These are phyloP conservation scores for Ajuga chamaepitys DNA, from an alignment of 257 asterid species.

Conservation along the genomic window DNA sequence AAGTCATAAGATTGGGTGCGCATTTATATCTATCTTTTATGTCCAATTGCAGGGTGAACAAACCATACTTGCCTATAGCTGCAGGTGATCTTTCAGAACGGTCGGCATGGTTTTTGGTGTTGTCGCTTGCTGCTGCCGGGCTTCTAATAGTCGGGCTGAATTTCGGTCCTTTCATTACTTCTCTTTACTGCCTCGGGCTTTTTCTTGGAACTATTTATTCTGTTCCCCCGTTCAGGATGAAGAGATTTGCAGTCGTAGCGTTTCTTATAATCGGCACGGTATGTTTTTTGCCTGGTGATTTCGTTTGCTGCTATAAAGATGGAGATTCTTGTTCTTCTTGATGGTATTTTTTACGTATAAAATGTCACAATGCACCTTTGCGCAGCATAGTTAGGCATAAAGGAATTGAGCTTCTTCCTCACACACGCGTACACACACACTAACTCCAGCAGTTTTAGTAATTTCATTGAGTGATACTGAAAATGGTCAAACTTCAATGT, in stretches of 20 bases:
- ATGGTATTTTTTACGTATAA: neutral
- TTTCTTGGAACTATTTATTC: slow-evolving; percentile 92
- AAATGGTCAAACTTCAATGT: too few species aligned
- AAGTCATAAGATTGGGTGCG: neutral
- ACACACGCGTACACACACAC: too few species aligned
- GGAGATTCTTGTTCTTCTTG: neutral
- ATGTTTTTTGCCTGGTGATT: slow-evolving; percentile 11
- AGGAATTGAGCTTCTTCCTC: neutral
- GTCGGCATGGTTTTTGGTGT: slow-evolving; percentile 87
- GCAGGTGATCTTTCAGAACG: slow-evolving; percentile 92
- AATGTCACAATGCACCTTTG: neutral
- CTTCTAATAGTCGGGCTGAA: slow-evolving; percentile 69
- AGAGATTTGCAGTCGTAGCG: slow-evolving; percentile 72
- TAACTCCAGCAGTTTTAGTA: too few species aligned
- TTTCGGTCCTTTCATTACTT: slow-evolving; percentile 82
- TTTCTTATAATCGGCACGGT: slow-evolving; percentile 97
- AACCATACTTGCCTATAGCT: slow-evolving; percentile 97
- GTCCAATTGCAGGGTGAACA: slow-evolving; percentile 75
- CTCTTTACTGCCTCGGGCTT: slow-evolving; percentile 90
- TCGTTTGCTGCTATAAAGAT: neutral
- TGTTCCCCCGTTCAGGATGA: slow-evolving; percentile 96
- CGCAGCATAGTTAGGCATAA: neutral
- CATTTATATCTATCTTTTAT: neutral
- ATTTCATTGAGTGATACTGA: too few species aligned
- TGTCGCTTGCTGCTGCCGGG: slow-evolving; percentile 64